Percentiles rank a stretch among this genome's conserved stretches.
phyloP scores from a whole-genome alignment of 2,329 filamentous ascomycete genomes.

The Exophiala viscosa region DNA sequence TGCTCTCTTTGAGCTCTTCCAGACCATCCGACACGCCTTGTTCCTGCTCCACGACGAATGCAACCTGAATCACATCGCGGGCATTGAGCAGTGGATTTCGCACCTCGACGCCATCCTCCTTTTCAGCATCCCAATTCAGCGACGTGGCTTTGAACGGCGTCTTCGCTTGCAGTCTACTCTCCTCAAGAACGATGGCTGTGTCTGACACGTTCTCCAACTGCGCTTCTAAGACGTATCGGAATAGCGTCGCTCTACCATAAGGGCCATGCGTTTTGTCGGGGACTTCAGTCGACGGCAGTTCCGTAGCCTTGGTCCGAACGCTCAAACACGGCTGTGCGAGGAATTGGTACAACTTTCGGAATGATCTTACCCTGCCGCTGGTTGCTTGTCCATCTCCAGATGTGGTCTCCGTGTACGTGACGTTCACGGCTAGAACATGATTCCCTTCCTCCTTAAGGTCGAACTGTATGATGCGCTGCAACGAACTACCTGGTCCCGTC shows the following conservation, averaged over 20 bases:
- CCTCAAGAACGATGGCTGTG: conserved; percentile 71
- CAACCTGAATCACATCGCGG: conserved; percentile 63
- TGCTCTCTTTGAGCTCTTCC: conserved; percentile 50
- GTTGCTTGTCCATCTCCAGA: conserved; percentile 44
- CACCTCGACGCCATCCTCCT: conserved; percentile 23
- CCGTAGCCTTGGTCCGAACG: conserved; percentile 82
- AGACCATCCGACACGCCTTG: conserved; percentile 43
- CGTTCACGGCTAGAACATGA: conserved; percentile 87
- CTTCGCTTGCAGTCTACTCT: conserved; percentile 21
- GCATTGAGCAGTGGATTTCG: conserved; percentile 52
- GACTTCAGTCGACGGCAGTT: conserved; percentile 49
- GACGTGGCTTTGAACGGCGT: conserved; percentile 47
- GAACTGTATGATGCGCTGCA: conserved; percentile 79
- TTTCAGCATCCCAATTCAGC: conserved; percentile 52
- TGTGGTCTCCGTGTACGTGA: conserved; percentile 85
- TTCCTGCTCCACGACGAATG: conserved; percentile 59
- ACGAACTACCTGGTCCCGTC: conserved; percentile 54
- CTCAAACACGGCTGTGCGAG: conserved; percentile 85
- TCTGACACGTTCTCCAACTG: conserved; percentile 95
- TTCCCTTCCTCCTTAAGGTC: conserved; percentile 92
- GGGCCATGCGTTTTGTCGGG: conserved; percentile 45
- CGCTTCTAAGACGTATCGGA: conserved; percentile 76
- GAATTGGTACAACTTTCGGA: conserved; percentile 95
- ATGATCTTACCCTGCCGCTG: conserved; percentile 69
- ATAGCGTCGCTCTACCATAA: conserved; percentile 40